Evolutionary conservation across 331 rosid genomes (phyloP).

Genomic region (Quercus phellos): DNA sequence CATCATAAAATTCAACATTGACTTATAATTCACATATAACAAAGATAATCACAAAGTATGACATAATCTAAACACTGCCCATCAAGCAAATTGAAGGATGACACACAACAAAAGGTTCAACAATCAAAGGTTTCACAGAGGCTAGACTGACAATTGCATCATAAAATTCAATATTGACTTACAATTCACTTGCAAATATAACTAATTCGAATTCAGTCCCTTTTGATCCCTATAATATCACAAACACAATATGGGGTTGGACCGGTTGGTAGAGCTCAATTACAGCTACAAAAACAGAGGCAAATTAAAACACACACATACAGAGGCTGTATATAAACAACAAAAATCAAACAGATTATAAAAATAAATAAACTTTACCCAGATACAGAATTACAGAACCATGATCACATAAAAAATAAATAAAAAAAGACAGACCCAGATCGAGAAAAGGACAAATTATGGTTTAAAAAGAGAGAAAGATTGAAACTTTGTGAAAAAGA

Average conservation of each 20-base stretch:
- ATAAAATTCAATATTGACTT: not conserved
- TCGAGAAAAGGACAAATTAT: conserved; percentile 1
- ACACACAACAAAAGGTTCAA: not conserved
- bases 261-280: too few species aligned
- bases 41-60: not conserved
- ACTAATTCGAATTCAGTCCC: not conserved
- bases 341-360: not conserved
- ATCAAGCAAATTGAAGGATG: not conserved
- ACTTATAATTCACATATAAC: not conserved
- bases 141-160: not conserved
- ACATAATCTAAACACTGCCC: not conserved
- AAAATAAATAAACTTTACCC: not conserved
- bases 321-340: not conserved
- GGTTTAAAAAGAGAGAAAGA: not conserved
- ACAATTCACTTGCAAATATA: not conserved
- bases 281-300: not conserved
- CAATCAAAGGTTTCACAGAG: not conserved
- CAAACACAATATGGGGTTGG: not conserved
- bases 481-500: not conserved
- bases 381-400: not conserved
- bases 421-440: conserved; percentile 4
- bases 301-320: not conserved
- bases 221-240: not conserved
- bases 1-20: not conserved
- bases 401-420: not conserved